Evolutionary conservation across 108 stramenopile genomes (phyloP), one percentile per base, ranked within the genome.

Genomic region (Discostella stelligeroides): DNA sequence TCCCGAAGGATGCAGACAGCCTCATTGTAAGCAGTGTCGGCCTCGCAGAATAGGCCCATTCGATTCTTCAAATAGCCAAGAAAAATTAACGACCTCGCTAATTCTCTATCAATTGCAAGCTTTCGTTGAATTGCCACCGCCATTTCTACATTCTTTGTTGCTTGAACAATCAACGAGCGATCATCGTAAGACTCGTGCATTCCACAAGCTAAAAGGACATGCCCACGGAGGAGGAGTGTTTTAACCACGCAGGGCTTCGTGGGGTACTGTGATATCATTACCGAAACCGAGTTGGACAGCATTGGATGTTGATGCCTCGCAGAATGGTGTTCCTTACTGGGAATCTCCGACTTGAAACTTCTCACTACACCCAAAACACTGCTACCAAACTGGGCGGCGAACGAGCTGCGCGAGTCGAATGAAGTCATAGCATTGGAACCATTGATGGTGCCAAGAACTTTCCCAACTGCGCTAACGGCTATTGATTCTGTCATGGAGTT

Each of bases 51-150:
- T 12, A 50, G 58, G 18, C 60, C 59, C 57, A 80, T 62, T 41
- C 62, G 65, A 7, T 37, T 34, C 58, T 60, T 73, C 72, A 80
- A 34, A 7, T 51, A 55, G 38, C 79, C 79, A 45, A 80, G 48
- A 17, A 73, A 65, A 30, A 64, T 40, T 39, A 80, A 45, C 17
- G 72, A 64, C n/a, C 63, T 63, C 23, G 79, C 79, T 40, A 80
- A 60, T 40, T 79, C 66, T 45, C 46, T 53, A 11, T 63, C 68
- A 2, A 59, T 64, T 14, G 69, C 43, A 34, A 73, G 49, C 47
- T 72, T 72, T 30, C 79, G 66, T 20, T 73, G 72, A 4, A 80
- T 80, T 7, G 79, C 72, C 67, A 80, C 67, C 18, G 72, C 61
- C 63, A 80, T 68, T 60, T 80, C 79, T 12, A 73, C 63, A 60